Percentiles rank a stretch among this genome's conserved stretches.
Evolutionary conservation across 345 rosid species (phyloP).

Genomic region (Aegle marmelos): DNA sequence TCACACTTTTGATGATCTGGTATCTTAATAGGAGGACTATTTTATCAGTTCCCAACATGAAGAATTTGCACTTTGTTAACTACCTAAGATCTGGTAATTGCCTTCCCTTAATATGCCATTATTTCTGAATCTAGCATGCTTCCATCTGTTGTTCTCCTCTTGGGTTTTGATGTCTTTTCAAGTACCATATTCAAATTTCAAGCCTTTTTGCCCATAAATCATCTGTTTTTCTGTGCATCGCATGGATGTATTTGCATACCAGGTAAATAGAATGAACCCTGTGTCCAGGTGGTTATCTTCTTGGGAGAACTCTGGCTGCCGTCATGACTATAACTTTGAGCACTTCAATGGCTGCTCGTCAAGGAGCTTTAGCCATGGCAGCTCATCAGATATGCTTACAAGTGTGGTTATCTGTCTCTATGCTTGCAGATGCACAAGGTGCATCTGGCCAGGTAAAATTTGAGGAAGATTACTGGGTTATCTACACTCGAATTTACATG

Average conservation of each 20-base stretch:
- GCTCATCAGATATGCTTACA: conserved; percentile 45
- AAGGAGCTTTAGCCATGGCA: conserved; percentile 38
- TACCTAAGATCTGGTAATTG: conserved; percentile 35
- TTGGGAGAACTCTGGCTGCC: conserved; percentile 38
- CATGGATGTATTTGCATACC: neutral
- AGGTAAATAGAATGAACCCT: neutral
- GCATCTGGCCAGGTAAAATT: conserved; percentile 32
- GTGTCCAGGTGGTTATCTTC: conserved; percentile 36
- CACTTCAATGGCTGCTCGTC: conserved; percentile 42
- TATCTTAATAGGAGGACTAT: conserved; percentile 32
- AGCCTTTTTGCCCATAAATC: neutral
- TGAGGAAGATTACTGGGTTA: neutral
- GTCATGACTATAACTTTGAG: conserved; percentile 36
- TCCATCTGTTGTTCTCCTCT: neutral
- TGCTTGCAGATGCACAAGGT: conserved; percentile 43
- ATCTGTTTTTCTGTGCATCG: neutral
- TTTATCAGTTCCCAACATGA: conserved; percentile 23
- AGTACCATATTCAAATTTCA: neutral
- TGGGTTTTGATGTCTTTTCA: neutral
- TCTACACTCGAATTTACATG: neutral
- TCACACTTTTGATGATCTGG: conserved; percentile 33
- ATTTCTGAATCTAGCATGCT: neutral
- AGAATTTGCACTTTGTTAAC: conserved; percentile 31
- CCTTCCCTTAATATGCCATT: neutral
- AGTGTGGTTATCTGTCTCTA: conserved; percentile 37